phyloP scores from a whole-genome alignment of 2,329 filamentous ascomycete species.

The Periglandula ipomoeae region DNA sequence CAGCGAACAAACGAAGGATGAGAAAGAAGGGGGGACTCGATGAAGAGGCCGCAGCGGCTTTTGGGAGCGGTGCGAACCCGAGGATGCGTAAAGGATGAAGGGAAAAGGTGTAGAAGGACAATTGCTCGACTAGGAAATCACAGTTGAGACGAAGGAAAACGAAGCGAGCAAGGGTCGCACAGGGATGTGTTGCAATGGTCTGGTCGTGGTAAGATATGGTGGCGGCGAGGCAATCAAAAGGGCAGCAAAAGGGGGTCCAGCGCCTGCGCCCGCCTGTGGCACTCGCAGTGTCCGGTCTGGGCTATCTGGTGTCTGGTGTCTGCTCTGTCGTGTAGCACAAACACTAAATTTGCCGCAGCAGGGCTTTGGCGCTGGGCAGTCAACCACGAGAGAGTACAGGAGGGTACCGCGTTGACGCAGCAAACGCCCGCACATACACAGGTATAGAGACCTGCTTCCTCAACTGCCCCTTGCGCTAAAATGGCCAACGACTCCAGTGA shows the following conservation, averaged over 20 bases:
- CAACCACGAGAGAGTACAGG: too few species aligned
- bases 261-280: background rate
- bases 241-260: constrained; percentile 2
- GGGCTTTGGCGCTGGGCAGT: too few species aligned
- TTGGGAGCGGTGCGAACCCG: background rate
- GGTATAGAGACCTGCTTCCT: background rate
- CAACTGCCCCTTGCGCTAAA: background rate
- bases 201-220: constrained; percentile 1
- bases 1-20: background rate
- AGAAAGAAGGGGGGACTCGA: background rate
- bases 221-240: background rate
- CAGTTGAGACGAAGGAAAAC: constrained; percentile 3
- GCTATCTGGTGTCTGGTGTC: background rate
- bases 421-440: too few species aligned
- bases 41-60: background rate
- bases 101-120: background rate
- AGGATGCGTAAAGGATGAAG: background rate
- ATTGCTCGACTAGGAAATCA: background rate
- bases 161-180: constrained; percentile 3
- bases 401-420: too few species aligned
- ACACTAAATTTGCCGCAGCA: too few species aligned
- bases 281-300: background rate
- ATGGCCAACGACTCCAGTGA: background rate
- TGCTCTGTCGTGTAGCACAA: too few species aligned
- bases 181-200: background rate